Conservation (phyloP, 805 yeast genomes). For the Jamesozyma piceae region DNA sequence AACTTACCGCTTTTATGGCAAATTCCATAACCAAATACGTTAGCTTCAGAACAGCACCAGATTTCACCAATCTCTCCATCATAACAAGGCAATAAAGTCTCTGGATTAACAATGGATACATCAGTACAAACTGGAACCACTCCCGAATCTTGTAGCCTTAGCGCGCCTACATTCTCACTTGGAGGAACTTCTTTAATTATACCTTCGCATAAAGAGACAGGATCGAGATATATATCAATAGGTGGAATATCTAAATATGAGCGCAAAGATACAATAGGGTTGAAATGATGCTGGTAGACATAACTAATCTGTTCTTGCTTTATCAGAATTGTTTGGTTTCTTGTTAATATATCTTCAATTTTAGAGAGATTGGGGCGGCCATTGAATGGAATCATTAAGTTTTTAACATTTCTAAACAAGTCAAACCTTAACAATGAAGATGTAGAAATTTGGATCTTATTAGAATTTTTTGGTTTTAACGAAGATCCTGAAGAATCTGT, state of each 20-base stretch:
- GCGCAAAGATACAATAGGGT: slow-evolving; percentile 68
- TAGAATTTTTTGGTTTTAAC: slow-evolving; percentile 1
- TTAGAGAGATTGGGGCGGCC: slow-evolving; percentile 62
- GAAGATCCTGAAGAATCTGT: slow-evolving; percentile 1
- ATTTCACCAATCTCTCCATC: slow-evolving; percentile 95
- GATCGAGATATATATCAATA: slow-evolving; percentile 77
- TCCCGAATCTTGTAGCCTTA: slow-evolving; percentile 87
- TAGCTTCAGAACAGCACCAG: slow-evolving; percentile 90
- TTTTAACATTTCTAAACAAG: slow-evolving; percentile 52
- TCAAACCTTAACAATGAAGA: slow-evolving; percentile 17
- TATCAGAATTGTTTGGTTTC: slow-evolving; percentile 55
- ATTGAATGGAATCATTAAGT: slow-evolving; percentile 73
- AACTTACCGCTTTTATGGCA: slow-evolving; percentile 33
- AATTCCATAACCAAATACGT: slow-evolving; percentile 50
- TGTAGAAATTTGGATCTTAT: slow-evolving; percentile 5
- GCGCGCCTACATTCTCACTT: slow-evolving; percentile 9
- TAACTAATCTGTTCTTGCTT: slow-evolving; percentile 63
- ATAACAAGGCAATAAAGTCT: slow-evolving; percentile 65
- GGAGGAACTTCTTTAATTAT: slow-evolving; percentile 63
- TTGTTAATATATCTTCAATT: slow-evolving; percentile 47
- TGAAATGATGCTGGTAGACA: slow-evolving; percentile 68
- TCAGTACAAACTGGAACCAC: slow-evolving; percentile 93
- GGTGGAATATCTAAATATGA: slow-evolving; percentile 87
- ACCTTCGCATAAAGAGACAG: slow-evolving; percentile 84
- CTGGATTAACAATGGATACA: slow-evolving; percentile 91